These are phyloP conservation scores for Pulveroboletus ravenelii DNA, from an alignment of 768 basidiomycete species.

Conservation along the genomic window DNA sequence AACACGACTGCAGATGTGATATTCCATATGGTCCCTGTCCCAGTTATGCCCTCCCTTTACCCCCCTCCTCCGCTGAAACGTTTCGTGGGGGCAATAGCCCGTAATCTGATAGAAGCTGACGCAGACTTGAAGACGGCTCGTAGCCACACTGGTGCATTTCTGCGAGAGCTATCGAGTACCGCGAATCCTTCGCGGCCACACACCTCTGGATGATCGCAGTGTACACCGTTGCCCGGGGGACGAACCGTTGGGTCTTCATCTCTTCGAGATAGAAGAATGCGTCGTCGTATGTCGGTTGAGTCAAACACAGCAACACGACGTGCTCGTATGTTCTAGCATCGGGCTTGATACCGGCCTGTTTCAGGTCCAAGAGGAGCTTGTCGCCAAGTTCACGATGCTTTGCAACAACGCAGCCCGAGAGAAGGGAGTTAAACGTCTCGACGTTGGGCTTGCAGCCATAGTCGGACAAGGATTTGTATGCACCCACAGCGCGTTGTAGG, in stretches of 20 bases:
- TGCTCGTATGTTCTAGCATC: slow-evolving; percentile 60
- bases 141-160: slow-evolving; percentile 70
- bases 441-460: slow-evolving; percentile 54
- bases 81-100: slow-evolving; percentile 3
- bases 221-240: slow-evolving; percentile 56
- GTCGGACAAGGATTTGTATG: slow-evolving; percentile 60
- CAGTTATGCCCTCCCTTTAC: background rate
- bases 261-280: slow-evolving; percentile 87
- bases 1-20: background rate
- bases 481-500: slow-evolving; percentile 70
- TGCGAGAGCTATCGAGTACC: slow-evolving; percentile 59
- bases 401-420: slow-evolving; percentile 58
- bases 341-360: slow-evolving; percentile 48
- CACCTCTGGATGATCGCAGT: slow-evolving; percentile 57
- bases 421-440: slow-evolving; percentile 64
- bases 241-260: slow-evolving; percentile 63
- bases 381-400: slow-evolving; percentile 66
- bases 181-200: slow-evolving; percentile 48
- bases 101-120: slow-evolving; percentile 28
- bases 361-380: slow-evolving; percentile 62
- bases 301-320: slow-evolving; percentile 66
- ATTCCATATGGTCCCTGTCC: background rate
- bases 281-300: slow-evolving; percentile 72
- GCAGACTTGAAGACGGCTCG: slow-evolving; percentile 28
- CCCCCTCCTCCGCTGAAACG: background rate